These are phyloP conservation scores for Citrus medica DNA, from an alignment of 345 rosid species.

Conservation along the genomic window DNA sequence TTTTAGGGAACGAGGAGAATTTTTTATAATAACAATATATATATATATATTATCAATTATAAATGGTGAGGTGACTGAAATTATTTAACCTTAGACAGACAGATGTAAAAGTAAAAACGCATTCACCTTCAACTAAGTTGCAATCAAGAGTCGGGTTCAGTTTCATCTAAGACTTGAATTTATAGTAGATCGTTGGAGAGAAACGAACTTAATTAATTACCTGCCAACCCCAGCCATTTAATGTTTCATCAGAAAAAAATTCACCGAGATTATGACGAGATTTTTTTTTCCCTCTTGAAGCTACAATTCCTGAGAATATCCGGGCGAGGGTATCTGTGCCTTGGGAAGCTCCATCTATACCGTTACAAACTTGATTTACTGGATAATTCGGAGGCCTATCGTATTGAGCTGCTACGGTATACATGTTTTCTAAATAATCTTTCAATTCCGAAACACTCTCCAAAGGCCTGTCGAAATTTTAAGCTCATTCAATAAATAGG, in stretches of 20 bases:
- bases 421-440: background rate
- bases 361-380: constrained; percentile 10
- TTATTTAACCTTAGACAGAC: no score
- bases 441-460: constrained; percentile 2
- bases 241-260: constrained; percentile 8
- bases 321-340: constrained; percentile 13
- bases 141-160: no score
- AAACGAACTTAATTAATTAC: background rate
- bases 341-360: constrained; percentile 6
- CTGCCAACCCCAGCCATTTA: constrained; percentile 23
- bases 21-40: no score
- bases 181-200: no score
- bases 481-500: no score
- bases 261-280: background rate
- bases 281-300: background rate
- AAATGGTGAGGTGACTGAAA: rapidly evolving
- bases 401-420: constrained; percentile 17
- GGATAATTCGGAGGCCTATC: constrained; percentile 19
- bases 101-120: no score
- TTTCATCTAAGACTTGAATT: no score
- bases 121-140: no score
- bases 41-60: no score
- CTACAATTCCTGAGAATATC: constrained; percentile 13
- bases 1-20: background rate
- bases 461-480: constrained; percentile 6